These are phyloP conservation scores for Sungouiozyma ichnusensis DNA, from an alignment of 805 yeast species.

Conservation along the genomic window DNA sequence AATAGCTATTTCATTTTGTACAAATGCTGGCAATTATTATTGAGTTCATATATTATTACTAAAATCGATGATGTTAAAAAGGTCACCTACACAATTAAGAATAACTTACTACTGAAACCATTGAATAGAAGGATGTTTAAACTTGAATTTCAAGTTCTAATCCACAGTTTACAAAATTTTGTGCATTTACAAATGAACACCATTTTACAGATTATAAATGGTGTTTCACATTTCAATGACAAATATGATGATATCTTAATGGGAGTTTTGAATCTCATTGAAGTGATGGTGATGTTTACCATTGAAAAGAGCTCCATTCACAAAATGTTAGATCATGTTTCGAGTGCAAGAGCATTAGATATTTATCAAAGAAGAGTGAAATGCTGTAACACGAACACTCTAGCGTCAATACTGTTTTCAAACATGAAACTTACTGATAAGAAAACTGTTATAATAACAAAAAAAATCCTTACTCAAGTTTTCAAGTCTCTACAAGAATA, in stretches of 20 bases:
- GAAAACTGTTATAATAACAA: neutral
- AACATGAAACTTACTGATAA: neutral
- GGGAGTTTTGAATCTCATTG: neutral
- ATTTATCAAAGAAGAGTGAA: neutral
- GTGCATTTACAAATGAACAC: neutral
- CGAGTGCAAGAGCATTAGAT: neutral
- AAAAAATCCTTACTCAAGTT: neutral
- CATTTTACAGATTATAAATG: neutral
- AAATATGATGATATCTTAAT: neutral
- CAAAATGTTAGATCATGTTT: no score
- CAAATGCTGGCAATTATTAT: neutral
- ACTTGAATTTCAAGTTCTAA: neutral
- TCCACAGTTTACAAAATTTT: neutral
- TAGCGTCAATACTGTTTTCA: neutral
- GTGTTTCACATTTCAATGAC: neutral
- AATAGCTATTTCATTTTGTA: neutral
- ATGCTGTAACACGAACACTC: neutral
- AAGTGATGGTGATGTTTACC: neutral
- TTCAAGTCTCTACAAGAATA: neutral
- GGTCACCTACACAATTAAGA: neutral
- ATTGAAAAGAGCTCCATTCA: neutral
- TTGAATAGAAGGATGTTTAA: neutral
- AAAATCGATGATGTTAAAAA: neutral
- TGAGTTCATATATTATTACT: neutral
- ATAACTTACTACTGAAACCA: neutral